Base-by-base conservation (phyloP, 75 land plant species). In the Sequoiadendron giganteum region DNA sequence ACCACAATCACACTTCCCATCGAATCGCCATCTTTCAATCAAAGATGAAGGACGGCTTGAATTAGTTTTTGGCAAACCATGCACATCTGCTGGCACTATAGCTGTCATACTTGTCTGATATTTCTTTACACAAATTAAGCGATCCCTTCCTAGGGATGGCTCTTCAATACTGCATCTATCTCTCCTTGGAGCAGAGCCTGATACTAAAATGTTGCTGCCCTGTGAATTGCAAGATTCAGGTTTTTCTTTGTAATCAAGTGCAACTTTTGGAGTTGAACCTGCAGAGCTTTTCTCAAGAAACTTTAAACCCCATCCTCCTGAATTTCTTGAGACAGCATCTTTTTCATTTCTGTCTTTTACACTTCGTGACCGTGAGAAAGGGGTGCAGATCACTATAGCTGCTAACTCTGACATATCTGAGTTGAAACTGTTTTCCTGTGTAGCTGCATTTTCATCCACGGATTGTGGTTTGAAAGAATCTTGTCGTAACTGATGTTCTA, bases 1-100 rank as follows among this genome's bases (percentile, higher is more conserved):
- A 3, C 89, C 89, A 88, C 89, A 88, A 82, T 88, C 89, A 88
- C 89, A 88, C 43, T 28, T 38, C 6, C 89, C 89, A 85, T 58
- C 89, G 18, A 87, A 39, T 42, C 72, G 45, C 89, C 89, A 88
- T 54, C 89, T 49, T 16, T 88, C 87, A 45, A 88, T 39, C 68
- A 88, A 48, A 38, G 89, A 49, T 54, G 56, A 40, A 55, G 89
- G 89, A n/a, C 87, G 39, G 25, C 32, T 45, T 52, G 85, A 38
- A 21, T 87, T 58, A 3, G 30, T 30, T 36, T 4, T 43, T 28
- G 87, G 86, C 40, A 47, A 61, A 56, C 89, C 89, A 84, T 88
- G 89, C 10, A 86, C 65, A 13, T 58, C 89, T 84, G 43, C 68
- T 88, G 89, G 89, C 25, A 88, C 38, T 32, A 88, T 34, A n/a